Base-by-base conservation (phyloP, 202 grass and related monocot genomes). In the Eragrostis tef region DNA sequence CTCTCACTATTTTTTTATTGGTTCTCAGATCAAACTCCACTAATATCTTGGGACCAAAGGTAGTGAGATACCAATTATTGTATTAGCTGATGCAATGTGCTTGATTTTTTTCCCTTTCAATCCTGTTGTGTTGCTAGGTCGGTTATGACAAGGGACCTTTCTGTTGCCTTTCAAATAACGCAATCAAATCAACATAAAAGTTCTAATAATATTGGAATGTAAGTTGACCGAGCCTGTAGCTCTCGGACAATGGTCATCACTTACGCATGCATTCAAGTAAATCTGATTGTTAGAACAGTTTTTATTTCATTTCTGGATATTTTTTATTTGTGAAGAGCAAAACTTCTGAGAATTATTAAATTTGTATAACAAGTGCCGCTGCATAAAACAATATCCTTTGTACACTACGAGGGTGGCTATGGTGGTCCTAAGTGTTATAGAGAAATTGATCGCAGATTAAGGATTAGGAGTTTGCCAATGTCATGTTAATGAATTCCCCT, bases 21-120 rank as follows among this genome's bases (percentile, higher is more conserved):
- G 53, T 70, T 71, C 7, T 88, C 19, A 29, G 74, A 88, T 88
- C 70, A 70, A 75, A 71, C 45, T 64, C 76, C 81, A 58, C 54
- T 57, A 71, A 70, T 62, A 70, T 20, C 34, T 61, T 6, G 25
- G 42, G 77, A 81, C 71, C 29, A 52, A 71, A 80, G 81, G 56
- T 70, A 5, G 39, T 47, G 24, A 70, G 14, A 74, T 70, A 73
- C 69, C 13, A 62, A 70, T 84, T 84, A 75, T 61, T 70, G 70
- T 74, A 62, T 70, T 25, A 29, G 61, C 7, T 75, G 74, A 80
- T 84, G 70, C 63, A 75, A 62, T 47, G 75, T 46, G 53, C 70
- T 45, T 63, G 45, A 62, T 27, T 50, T 25, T n/a, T 58, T 21
- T 2, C n/a, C 26, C 34, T 61, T 42, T n/a, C 13, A 31, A 60